A percentile compares a stretch with the other conserved stretches of the same genome.
phyloP scores from a whole-genome alignment of 345 rosid genomes.

The Jatropha curcas region DNA sequence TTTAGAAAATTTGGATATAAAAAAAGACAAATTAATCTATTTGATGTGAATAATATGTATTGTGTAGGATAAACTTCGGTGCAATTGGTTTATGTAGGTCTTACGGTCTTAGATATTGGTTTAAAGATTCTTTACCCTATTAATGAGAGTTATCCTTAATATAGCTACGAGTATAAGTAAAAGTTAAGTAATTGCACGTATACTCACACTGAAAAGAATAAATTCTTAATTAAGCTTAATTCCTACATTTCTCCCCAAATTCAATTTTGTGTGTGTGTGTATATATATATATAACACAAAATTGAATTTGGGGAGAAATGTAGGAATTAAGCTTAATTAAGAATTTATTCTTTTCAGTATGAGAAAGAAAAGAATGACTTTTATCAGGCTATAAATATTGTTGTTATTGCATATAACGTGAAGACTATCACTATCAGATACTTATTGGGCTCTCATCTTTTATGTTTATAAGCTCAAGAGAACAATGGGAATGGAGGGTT shows the following conservation, averaged over 20 bases:
- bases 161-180: background rate
- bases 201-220: background rate
- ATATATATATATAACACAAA: too few species aligned
- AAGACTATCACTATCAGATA: background rate
- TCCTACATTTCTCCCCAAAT: background rate
- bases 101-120: background rate
- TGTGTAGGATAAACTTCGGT: too few species aligned
- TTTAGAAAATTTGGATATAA: too few species aligned
- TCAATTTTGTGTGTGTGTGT: background rate
- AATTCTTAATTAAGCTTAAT: background rate
- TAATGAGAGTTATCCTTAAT: background rate
- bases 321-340: background rate
- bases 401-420: background rate
- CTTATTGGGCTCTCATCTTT: too few species aligned
- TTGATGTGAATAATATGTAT: too few species aligned
- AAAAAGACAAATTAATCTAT: too few species aligned
- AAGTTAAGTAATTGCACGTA: background rate
- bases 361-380: constrained; percentile 34
- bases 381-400: background rate
- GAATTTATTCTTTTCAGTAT: background rate
- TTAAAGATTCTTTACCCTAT: constrained; percentile 6
- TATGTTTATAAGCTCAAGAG: background rate
- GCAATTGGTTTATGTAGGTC: too few species aligned
- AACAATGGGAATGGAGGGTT: constrained; percentile 12
- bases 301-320: background rate